Base-by-base conservation (phyloP, 2,329 filamentous ascomycete species). In the Stenocarpella maydis region DNA sequence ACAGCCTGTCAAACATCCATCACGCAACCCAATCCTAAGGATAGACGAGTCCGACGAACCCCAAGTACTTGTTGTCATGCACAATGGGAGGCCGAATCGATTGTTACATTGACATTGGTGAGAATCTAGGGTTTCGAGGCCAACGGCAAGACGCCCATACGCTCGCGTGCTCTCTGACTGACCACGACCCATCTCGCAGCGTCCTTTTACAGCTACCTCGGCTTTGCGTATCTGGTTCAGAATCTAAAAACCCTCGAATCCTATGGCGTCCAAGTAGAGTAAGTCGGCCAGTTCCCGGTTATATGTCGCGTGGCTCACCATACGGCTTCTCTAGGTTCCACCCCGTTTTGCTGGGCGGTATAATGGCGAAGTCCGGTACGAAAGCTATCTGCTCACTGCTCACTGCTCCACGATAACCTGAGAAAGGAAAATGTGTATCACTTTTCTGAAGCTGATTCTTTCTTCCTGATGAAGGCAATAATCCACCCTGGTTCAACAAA, bases 401-500 rank as follows among this genome's bases (percentile, higher is more conserved):
- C n/a, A 71, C 34, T 52, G 4, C 54, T 15, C 10, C 12, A 14
- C 12, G 3, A 41, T 4, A 6, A 28, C 10, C n/a, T 28, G 41
- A 17, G 21, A 14, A 37, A 39, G n/a, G 5, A 19, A 24, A 6
- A 28, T 65, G 17, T 24, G n/a, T 19, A 53, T 52, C 19, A 14
- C 2, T 31, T 9, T 34, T 12, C 41, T 9, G 26, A 19, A 1
- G 15, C 55, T 58, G 8, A 60, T 53, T 15, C 26, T n/a, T 37
- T 21, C 37, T 4, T 63, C 28, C 21, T 60, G 17, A 61, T 26
- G 34, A 73, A 88, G 91, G 91, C 61, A 95, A 96, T 78, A 88
- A 88, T 73, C 92, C 92, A 0, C 92, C 93, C 1, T 94, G 91
- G 91, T 83, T 83, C 0, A 82, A 92, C 37, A 87, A 89, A 2